Conservation (phyloP, 129 eudicot genomes). For the Flaveria sonorensis region DNA sequence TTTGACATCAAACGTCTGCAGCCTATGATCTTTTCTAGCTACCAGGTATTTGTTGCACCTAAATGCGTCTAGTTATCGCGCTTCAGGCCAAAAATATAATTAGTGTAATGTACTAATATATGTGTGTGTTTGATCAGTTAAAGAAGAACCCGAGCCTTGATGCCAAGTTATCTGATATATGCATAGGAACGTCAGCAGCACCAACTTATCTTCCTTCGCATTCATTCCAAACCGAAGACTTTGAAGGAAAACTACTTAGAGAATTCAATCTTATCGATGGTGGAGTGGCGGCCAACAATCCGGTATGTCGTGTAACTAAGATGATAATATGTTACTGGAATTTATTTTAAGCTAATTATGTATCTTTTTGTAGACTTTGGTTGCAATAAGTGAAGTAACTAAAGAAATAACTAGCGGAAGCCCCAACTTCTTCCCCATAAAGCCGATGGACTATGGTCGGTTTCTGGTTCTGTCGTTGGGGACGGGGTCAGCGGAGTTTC, state of each 20-base stretch:
- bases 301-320: conserved; percentile 19
- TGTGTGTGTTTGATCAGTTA: conserved; percentile 27
- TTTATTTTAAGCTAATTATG: not conserved
- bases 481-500: conserved; percentile 42
- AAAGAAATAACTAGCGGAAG: conserved; percentile 36
- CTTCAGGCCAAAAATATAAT: not conserved
- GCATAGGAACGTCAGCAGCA: conserved; percentile 60
- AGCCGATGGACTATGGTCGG: conserved; percentile 37
- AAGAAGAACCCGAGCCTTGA: conserved; percentile 34
- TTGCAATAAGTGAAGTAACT: conserved; percentile 46
- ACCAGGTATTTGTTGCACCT: conserved; percentile 27
- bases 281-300: conserved; percentile 47
- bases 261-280: conserved; percentile 63
- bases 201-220: conserved; percentile 52
- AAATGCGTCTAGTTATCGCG: not conserved
- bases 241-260: conserved; percentile 5
- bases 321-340: too few relatives aligned
- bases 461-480: conserved; percentile 51
- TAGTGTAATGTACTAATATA: not conserved
- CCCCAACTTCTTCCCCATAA: conserved; percentile 26
- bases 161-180: conserved; percentile 49
- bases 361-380: conserved; percentile 33
- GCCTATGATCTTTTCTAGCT: conserved; percentile 51
- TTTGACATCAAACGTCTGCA: conserved; percentile 51
- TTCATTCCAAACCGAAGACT: conserved; percentile 31